Base-by-base conservation (phyloP, 345 rosid species). In the Hypericum perforatum region DNA sequence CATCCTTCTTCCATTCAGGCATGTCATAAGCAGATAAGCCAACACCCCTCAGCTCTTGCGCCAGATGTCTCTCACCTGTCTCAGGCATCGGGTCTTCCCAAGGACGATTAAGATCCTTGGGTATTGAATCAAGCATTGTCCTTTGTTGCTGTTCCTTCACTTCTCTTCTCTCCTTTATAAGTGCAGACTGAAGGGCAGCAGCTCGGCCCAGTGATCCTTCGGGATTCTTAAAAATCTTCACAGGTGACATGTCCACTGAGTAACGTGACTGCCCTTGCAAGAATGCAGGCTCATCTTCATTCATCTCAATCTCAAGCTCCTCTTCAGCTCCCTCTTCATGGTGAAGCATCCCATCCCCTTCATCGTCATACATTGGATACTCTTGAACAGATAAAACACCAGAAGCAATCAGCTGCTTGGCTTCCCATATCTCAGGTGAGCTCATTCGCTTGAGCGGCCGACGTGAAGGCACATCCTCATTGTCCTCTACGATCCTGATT, bases 71-170 rank as follows among this genome's bases (percentile, higher is more conserved):
- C 74, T 84, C 96, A 42, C 95, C 95, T 22, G 73, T 82, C 80
- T 87, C 92, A 0, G 95, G 95, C 87, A 82, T 84, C 54, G 94
- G 95, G 43, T 84, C 96, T 76, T 87, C 96, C 98, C 96, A 91
- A 11, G 92, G 91, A 60, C 89, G 92, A 80, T 91, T 91, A 62
- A 91, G 82, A 87, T 91, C 98, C 75, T 91, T 87, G 0, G 95
- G 96, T 37, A 91, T 87, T 3, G 82, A 84, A 70, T 91, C 96
- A 57, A 91, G 87, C 95, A 87, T 82, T 6, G 89, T 82, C 62
- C 92, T 75, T 63, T 82, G 95, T 70, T 84, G 92, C 62, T 91
- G 88, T 53, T 82, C 96, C 62, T 80, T 59, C 36, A 87, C 79
- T 63, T 91, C 92, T 70, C 86, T 78, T 49, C 89, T 66, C 58